These are phyloP conservation scores for Copromyces sp. DNA, from an alignment of 495 filamentous ascomycete genomes.

Conservation along the genomic window DNA sequence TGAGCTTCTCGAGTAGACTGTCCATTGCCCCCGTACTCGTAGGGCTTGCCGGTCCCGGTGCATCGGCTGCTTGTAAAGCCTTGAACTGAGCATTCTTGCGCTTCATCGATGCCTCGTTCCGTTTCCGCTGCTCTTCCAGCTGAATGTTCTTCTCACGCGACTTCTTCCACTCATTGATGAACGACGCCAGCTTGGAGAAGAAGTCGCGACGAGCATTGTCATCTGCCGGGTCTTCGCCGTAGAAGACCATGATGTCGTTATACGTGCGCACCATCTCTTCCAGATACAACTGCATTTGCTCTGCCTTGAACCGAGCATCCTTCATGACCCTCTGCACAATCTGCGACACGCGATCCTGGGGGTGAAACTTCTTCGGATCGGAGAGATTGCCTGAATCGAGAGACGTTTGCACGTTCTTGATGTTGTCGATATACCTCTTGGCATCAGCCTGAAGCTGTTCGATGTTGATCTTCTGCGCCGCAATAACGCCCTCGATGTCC, in stretches of 20 bases:
- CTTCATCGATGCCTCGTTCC: slow-evolving; percentile 83
- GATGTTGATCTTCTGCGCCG: slow-evolving; percentile 88
- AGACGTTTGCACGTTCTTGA: slow-evolving; percentile 83
- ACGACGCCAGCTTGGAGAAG: slow-evolving; percentile 87
- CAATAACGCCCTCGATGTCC: slow-evolving; percentile 73
- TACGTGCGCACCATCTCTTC: slow-evolving; percentile 87
- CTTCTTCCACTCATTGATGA: slow-evolving; percentile 93
- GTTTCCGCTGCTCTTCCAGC: slow-evolving; percentile 70
- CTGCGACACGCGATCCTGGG: slow-evolving; percentile 87
- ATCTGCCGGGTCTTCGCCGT: slow-evolving; percentile 86
- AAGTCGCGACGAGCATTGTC: slow-evolving; percentile 94
- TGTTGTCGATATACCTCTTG: slow-evolving; percentile 89
- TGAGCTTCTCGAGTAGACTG: slow-evolving; percentile 87
- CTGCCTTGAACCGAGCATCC: slow-evolving; percentile 89
- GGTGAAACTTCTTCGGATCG: slow-evolving; percentile 95
- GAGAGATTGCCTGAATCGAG: slow-evolving; percentile 91
- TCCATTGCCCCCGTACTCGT: slow-evolving; percentile 88
- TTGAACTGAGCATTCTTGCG: slow-evolving; percentile 69
- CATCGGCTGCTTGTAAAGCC: slow-evolving; percentile 32
- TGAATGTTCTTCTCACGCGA: slow-evolving; percentile 82
- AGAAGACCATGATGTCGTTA: slow-evolving; percentile 94
- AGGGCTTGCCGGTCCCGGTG: slow-evolving; percentile 53
- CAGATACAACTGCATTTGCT: slow-evolving; percentile 88
- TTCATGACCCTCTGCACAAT: slow-evolving; percentile 92
- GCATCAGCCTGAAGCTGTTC: slow-evolving; percentile 84